These are phyloP conservation scores for Eutrema heterophyllum DNA, from an alignment of 345 rosid genomes.

Conservation along the genomic window DNA sequence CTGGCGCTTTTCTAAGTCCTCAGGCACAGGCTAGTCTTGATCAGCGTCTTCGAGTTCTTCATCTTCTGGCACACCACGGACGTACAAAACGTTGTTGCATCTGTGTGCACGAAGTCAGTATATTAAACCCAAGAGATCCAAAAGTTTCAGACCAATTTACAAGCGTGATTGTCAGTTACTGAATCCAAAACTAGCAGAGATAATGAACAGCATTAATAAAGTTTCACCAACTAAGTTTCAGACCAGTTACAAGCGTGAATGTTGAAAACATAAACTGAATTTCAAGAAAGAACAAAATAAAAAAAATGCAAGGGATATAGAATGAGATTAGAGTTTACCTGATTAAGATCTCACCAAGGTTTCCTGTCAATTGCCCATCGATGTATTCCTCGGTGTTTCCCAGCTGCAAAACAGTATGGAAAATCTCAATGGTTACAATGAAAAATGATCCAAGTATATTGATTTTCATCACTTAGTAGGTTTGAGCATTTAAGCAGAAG, in stretches of 20 bases:
- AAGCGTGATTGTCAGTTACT: no score
- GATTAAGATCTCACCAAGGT: conserved; percentile 86
- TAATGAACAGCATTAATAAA: no score
- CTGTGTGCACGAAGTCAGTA: conserved; percentile 31
- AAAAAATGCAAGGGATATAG: no score
- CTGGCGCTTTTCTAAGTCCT: background rate
- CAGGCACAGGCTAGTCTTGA: conserved; percentile 33
- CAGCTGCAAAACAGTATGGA: conserved; percentile 41
- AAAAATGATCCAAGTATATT: background rate
- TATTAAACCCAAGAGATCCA: background rate
- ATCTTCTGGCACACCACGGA: conserved; percentile 94
- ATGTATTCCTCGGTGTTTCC: conserved; percentile 87
- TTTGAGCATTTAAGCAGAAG: background rate
- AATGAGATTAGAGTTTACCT: conserved; percentile 37
- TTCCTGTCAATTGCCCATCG: conserved; percentile 84
- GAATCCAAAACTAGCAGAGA: no score
- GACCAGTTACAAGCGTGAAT: no score
- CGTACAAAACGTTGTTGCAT: conserved; percentile 88
- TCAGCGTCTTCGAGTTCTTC: conserved; percentile 85
- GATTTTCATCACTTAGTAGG: background rate
- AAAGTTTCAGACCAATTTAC: background rate
- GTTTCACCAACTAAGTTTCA: no score
- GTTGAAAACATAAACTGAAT: background rate
- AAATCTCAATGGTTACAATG: background rate
- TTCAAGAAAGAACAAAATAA: no score